Evolutionary conservation across 345 rosid genomes (phyloP).

Genomic region (Erodium maritimum): DNA sequence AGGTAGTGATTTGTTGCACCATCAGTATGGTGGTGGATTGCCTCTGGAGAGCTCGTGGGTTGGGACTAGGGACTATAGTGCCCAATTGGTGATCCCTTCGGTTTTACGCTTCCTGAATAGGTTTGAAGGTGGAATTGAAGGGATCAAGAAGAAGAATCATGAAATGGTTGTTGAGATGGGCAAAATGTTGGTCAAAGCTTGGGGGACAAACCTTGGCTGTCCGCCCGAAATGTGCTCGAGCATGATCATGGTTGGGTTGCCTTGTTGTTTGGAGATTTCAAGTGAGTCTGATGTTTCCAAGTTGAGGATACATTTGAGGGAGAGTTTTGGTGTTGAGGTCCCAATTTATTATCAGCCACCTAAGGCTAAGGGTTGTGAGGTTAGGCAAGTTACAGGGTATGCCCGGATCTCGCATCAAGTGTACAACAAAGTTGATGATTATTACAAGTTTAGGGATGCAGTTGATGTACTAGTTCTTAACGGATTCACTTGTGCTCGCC

Average conservation of each 20-base stretch:
- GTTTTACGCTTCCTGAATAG: constrained; percentile 63
- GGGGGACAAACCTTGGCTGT: constrained; percentile 84
- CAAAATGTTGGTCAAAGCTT: constrained; percentile 58
- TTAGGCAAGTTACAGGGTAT: constrained; percentile 46
- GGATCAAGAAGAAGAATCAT: constrained; percentile 77
- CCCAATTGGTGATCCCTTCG: constrained; percentile 74
- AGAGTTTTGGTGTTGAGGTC: constrained; percentile 49
- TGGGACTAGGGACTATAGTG: constrained; percentile 83
- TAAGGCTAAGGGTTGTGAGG: constrained; percentile 37
- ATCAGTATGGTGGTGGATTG: constrained; percentile 79
- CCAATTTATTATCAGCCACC: constrained; percentile 56
- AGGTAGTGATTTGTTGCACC: constrained; percentile 35
- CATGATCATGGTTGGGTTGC: constrained; percentile 89
- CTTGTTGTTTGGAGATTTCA: constrained; percentile 46
- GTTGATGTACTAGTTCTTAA: constrained; percentile 37
- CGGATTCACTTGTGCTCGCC: constrained; percentile 44
- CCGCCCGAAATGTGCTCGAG: constrained; percentile 73
- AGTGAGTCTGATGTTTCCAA: constrained; percentile 40
- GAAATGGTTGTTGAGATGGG: constrained; percentile 73
- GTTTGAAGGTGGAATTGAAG: constrained; percentile 70
- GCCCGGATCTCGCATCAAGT: constrained; percentile 85
- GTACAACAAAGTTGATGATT: constrained; percentile 70
- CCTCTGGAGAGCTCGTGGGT: constrained; percentile 84
- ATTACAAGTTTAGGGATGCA: constrained; percentile 60
- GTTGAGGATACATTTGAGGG: constrained; percentile 61